Evolutionary conservation across 139 green algal genomes (phyloP).

Genomic region (Chlorella sp.): DNA sequence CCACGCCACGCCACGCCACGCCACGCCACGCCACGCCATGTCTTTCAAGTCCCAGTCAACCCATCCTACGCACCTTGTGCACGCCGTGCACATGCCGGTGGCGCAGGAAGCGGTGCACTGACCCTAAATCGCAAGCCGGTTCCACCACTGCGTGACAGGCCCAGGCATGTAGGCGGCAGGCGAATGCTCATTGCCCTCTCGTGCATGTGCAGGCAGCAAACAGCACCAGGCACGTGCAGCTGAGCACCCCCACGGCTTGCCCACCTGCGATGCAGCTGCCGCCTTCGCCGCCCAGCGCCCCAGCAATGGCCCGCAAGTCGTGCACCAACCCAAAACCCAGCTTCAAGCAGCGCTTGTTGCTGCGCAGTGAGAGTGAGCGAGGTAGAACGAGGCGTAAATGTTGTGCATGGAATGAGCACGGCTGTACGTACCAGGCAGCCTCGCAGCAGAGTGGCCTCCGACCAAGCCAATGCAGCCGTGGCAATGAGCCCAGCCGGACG

Average conservation of each 20-base stretch:
- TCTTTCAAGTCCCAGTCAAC: not conserved
- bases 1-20: too few species aligned
- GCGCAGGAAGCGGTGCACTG: constrained; percentile 41
- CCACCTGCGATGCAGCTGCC: constrained; percentile 41
- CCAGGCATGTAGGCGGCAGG: too few species aligned
- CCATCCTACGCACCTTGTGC: constrained; percentile 16
- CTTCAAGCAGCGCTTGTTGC: constrained; percentile 35
- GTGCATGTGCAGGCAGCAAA: not conserved
- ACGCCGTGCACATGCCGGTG: constrained; percentile 22
- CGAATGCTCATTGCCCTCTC: too few species aligned
- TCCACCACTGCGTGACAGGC: constrained; percentile 29
- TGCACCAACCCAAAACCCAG: constrained; percentile 47
- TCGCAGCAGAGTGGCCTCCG: too few species aligned
- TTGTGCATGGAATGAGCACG: too few species aligned
- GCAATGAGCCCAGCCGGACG: not conserved
- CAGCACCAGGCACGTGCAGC: not conserved
- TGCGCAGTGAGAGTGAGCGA: not conserved
- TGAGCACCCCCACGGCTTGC: not conserved
- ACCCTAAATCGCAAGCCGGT: constrained; percentile 45
- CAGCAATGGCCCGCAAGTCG: constrained; percentile 45
- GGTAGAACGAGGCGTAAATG: not conserved
- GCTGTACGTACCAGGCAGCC: too few species aligned
- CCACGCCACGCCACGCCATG: too few species aligned
- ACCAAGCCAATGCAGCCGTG: too few species aligned
- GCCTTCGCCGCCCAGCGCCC: constrained; percentile 37